These are phyloP conservation scores for Phytophthora pini DNA, from an alignment of 352 stramenopile species.

Conservation along the genomic window DNA sequence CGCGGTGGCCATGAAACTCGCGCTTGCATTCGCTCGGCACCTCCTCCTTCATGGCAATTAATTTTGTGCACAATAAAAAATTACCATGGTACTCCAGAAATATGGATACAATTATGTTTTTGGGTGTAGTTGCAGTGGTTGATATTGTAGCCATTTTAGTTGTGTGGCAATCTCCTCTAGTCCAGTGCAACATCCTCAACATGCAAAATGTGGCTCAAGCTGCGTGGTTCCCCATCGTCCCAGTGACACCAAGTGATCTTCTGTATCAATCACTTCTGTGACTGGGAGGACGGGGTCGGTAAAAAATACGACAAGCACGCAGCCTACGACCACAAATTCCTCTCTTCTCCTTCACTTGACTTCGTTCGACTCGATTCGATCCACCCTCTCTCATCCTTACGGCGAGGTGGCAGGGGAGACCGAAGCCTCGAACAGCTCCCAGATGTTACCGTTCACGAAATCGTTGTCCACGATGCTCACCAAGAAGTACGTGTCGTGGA, in stretches of 20 bases:
- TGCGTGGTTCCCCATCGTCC: constrained; percentile 48
- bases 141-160: constrained; percentile 30
- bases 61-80: constrained; percentile 29
- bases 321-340: constrained; percentile 11
- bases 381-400: constrained; percentile 12
- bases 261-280: constrained; percentile 39
- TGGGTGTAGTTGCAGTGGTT: constrained; percentile 21
- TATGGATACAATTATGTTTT: background rate
- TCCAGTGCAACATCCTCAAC: constrained; percentile 28
- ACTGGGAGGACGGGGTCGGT: constrained; percentile 47
- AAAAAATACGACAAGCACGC: constrained; percentile 29
- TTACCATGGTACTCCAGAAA: background rate
- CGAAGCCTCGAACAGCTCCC: constrained; percentile 69
- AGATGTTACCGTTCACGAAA: constrained; percentile 92
- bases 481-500: constrained; percentile 97
- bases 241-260: constrained; percentile 36
- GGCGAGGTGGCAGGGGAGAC: constrained; percentile 27
- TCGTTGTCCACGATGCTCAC: constrained; percentile 99
- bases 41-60: constrained; percentile 13
- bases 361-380: constrained; percentile 2
- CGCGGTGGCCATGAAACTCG: constrained; percentile 70
- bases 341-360: constrained; percentile 18
- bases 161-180: constrained; percentile 21
- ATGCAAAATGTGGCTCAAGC: constrained; percentile 26
- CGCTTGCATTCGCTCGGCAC: constrained; percentile 50